Percentiles rank a stretch among this genome's conserved stretches.
Conservation (phyloP, 192 early-diverging fungal genomes). For the Dissophora ornata region DNA sequence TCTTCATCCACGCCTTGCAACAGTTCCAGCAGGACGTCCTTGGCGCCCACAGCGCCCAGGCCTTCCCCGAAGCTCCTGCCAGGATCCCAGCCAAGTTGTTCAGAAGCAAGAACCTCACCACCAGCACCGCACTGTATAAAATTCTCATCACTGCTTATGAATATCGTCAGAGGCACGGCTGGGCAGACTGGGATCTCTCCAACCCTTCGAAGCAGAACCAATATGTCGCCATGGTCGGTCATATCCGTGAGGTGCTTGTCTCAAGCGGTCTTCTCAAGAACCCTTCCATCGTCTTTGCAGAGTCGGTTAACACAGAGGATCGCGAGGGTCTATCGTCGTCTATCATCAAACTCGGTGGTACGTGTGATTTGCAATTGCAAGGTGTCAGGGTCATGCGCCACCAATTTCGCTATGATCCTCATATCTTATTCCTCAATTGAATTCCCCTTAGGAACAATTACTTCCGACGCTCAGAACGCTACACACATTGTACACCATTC, state of each 20-base stretch:
- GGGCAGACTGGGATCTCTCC: constrained; percentile 59
- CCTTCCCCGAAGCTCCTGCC: constrained; percentile 21
- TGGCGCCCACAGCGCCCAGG: constrained; percentile 27
- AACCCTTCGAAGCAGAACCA: constrained; percentile 37
- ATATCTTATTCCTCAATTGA: too few relatives aligned
- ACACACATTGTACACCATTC: constrained; percentile 62
- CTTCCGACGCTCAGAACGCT: constrained; percentile 29
- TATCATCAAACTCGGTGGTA: constrained; percentile 59
- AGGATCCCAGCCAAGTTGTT: constrained; percentile 64
- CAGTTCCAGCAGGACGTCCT: constrained; percentile 66
- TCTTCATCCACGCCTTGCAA: constrained; percentile 57
- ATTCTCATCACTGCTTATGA: constrained; percentile 59
- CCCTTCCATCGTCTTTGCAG: constrained; percentile 57
- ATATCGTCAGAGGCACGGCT: constrained; percentile 53
- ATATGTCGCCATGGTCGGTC: constrained; percentile 48
- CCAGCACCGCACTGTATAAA: constrained; percentile 49
- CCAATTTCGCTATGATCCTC: too few relatives aligned
- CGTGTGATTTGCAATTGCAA: too few relatives aligned
- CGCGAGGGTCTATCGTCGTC: constrained; percentile 36
- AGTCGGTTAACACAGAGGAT: constrained; percentile 33
- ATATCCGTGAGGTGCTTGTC: constrained; percentile 52
- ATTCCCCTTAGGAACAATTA: constrained; percentile 54
- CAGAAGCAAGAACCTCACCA: constrained; percentile 38
- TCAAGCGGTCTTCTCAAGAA: constrained; percentile 34
- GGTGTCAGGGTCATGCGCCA: too few relatives aligned